phyloP scores from a whole-genome alignment of 2,329 filamentous ascomycete genomes.

The Alternaria hordeiaustralica region DNA sequence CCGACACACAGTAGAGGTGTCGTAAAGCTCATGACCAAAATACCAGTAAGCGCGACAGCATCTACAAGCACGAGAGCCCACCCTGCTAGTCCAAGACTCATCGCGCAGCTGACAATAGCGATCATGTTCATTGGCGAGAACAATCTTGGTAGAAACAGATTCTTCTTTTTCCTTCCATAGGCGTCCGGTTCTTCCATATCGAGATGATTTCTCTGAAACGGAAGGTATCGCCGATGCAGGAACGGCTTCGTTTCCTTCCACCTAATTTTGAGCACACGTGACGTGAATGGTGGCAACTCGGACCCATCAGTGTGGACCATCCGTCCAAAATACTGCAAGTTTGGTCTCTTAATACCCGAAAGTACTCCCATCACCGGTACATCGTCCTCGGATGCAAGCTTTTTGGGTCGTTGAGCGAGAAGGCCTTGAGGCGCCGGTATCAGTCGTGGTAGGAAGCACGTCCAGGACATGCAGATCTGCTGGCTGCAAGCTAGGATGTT shows the following conservation, averaged over 20 bases:
- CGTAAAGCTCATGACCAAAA: not conserved
- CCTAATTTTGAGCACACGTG: not conserved
- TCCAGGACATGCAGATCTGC: slow-evolving; percentile 1
- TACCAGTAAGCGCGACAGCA: not conserved
- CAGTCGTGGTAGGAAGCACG: not conserved
- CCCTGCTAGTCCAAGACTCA: not conserved
- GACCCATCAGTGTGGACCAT: not conserved
- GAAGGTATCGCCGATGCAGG: too few relatives aligned
- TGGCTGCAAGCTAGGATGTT: not conserved
- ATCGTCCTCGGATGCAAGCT: not conserved
- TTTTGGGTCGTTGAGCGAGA: not conserved
- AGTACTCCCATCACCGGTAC: not conserved
- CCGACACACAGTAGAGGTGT: not conserved
- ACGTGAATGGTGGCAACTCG: not conserved
- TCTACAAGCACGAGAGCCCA: not conserved
- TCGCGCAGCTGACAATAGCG: not conserved
- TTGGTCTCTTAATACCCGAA: not conserved
- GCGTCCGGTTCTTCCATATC: too few relatives aligned
- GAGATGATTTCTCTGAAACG: too few relatives aligned
- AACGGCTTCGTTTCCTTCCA: too few relatives aligned
- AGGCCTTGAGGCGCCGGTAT: slow-evolving; percentile 3
- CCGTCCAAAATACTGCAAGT: not conserved
- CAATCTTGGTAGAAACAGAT: too few relatives aligned
- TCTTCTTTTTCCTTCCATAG: too few relatives aligned
- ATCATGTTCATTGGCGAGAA: not conserved